Conservation (phyloP, 352 stramenopile genomes). For the Elongisporangium senticosum region DNA sequence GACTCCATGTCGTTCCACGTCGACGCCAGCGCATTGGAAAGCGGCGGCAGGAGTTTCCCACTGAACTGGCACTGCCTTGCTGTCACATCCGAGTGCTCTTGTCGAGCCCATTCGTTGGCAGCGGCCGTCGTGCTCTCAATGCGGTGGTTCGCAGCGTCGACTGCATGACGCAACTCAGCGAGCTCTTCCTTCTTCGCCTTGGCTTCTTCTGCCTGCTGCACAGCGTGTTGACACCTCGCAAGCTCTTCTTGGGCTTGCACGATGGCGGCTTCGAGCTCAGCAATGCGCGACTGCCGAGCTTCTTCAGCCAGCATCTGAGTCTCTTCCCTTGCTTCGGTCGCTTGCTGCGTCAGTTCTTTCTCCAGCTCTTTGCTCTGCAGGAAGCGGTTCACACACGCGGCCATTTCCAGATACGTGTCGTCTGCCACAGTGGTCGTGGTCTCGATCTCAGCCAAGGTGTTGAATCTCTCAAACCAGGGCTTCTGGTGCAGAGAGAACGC, state of each 20-base stretch:
- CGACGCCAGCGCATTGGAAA: slow-evolving; percentile 22
- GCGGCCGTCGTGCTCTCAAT: slow-evolving; percentile 19
- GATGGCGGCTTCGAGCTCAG: slow-evolving; percentile 29
- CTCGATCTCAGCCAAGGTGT: slow-evolving; percentile 31
- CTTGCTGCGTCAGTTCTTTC: slow-evolving; percentile 12
- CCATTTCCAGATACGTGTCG: slow-evolving; percentile 30
- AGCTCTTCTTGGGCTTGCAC: slow-evolving; percentile 32
- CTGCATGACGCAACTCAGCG: slow-evolving; percentile 30
- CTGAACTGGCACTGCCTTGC: slow-evolving; percentile 15
- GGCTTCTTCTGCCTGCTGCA: slow-evolving; percentile 58
- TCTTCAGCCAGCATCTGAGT: slow-evolving; percentile 31
- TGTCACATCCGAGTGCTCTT: slow-evolving; percentile 10
- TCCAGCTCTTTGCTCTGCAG: slow-evolving; percentile 12
- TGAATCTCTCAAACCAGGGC: slow-evolving; percentile 45
- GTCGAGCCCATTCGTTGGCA: slow-evolving; percentile 16
- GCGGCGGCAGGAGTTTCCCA: slow-evolving; percentile 23
- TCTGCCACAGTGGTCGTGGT: slow-evolving; percentile 10
- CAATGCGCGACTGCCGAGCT: slow-evolving; percentile 25
- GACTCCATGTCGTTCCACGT: slow-evolving; percentile 57
- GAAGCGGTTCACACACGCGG: slow-evolving; percentile 26
- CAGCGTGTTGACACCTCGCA: slow-evolving; percentile 17
- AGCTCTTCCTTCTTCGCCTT: slow-evolving; percentile 81
- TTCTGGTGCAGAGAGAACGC: slow-evolving; percentile 20
- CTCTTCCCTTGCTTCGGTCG: slow-evolving; percentile 21
- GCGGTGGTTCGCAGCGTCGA: slow-evolving; percentile 28